These are phyloP conservation scores for Diaporthe amygdali DNA, from an alignment of 2,329 filamentous ascomycete genomes.

Conservation along the genomic window DNA sequence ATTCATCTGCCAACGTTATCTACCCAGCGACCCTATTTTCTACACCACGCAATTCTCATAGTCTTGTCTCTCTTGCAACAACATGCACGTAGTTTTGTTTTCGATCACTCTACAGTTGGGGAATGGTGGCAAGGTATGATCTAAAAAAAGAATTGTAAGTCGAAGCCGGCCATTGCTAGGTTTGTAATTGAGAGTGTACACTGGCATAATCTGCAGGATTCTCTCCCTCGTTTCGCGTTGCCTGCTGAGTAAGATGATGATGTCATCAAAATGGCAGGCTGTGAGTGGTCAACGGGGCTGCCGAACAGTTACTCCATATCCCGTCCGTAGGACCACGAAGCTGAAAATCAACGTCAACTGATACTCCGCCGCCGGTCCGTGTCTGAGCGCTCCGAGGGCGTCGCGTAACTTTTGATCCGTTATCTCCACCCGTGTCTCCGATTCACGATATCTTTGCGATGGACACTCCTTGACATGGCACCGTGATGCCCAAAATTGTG, in stretches of 20 bases:
- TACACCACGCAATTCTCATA: too few relatives aligned
- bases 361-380: neutral
- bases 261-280: neutral
- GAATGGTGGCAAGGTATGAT: too few relatives aligned
- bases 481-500: neutral
- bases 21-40: too few relatives aligned
- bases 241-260: neutral
- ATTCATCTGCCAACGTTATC: too few relatives aligned
- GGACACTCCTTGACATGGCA: neutral
- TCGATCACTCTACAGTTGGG: too few relatives aligned
- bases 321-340: neutral
- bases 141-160: too few relatives aligned
- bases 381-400: neutral
- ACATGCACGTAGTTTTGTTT: too few relatives aligned
- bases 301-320: neutral
- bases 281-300: neutral
- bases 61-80: too few relatives aligned
- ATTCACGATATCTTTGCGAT: too few relatives aligned
- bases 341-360: neutral
- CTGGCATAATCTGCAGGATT: too few relatives aligned
- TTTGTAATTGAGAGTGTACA: too few relatives aligned
- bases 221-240: neutral
- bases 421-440: neutral
- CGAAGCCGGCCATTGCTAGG: too few relatives aligned
- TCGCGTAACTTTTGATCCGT: neutral